These are phyloP conservation scores for Botrytis galanthina DNA, from an alignment of 2,329 filamentous ascomycete genomes.

Conservation along the genomic window DNA sequence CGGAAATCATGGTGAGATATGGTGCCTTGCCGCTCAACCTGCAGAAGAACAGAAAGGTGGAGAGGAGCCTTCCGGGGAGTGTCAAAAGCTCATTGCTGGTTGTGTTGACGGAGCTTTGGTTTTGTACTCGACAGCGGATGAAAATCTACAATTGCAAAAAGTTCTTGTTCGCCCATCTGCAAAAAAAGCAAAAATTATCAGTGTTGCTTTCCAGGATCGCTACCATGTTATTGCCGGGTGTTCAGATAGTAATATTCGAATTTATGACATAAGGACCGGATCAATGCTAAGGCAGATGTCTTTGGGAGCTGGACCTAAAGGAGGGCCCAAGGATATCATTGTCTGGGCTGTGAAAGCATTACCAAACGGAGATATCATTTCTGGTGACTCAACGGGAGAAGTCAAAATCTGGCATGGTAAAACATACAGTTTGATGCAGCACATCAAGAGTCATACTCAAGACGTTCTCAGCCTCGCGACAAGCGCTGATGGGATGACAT, in stretches of 20 bases:
- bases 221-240: constrained; percentile 85
- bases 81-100: constrained; percentile 74
- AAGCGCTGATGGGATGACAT: constrained; percentile 74
- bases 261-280: constrained; percentile 82
- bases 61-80: constrained; percentile 38
- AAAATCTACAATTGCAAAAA: constrained; percentile 76
- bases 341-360: constrained; percentile 93
- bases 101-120: constrained; percentile 90
- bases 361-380: constrained; percentile 84
- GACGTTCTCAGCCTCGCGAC: constrained; percentile 87
- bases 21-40: constrained; percentile 91
- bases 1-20: constrained; percentile 93
- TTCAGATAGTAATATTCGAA: constrained; percentile 91
- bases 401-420: constrained; percentile 91
- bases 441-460: constrained; percentile 81
- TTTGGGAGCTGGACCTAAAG: constrained; percentile 72
- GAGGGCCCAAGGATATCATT: constrained; percentile 79
- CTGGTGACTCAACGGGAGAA: constrained; percentile 91
- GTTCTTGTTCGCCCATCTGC: constrained; percentile 73
- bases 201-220: constrained; percentile 83
- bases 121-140: constrained; percentile 80
- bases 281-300: constrained; percentile 78
- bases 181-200: constrained; percentile 86
- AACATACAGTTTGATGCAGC: constrained; percentile 83
- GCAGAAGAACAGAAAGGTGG: constrained; percentile 26